phyloP scores from a whole-genome alignment of 495 filamentous ascomycete species.

The Penicillium robsamsonii region DNA sequence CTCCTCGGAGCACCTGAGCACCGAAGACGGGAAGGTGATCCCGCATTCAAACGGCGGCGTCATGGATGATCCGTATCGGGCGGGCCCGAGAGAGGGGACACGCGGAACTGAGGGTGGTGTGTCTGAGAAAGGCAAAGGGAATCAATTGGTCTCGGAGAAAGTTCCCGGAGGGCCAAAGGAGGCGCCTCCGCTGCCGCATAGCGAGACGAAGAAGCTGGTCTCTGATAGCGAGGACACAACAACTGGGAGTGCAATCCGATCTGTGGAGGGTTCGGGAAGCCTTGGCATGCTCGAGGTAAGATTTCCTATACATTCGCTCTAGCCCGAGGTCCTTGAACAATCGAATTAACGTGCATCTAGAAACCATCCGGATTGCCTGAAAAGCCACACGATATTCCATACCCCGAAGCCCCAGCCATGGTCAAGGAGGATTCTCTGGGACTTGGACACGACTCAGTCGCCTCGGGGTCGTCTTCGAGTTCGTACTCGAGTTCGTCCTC shows the following conservation, averaged over 20 bases:
- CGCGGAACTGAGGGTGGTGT: conserved; percentile 85
- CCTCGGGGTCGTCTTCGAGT: conserved; percentile 33
- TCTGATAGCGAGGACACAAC: conserved; percentile 38
- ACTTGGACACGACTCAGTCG: conserved; percentile 51
- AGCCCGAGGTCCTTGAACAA: conserved; percentile 15
- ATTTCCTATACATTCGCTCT: neutral
- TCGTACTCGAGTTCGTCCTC: conserved; percentile 11
- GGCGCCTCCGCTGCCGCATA: conserved; percentile 74
- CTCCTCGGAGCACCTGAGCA: conserved; percentile 37
- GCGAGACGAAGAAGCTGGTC: conserved; percentile 61
- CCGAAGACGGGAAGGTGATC: conserved; percentile 64
- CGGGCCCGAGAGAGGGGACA: conserved; percentile 75
- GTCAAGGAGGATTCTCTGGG: conserved; percentile 65
- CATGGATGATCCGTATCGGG: conserved; percentile 80
- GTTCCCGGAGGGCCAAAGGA: conserved; percentile 80
- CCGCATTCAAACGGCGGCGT: conserved; percentile 81
- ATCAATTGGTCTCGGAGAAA: conserved; percentile 66
- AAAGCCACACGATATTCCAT: conserved; percentile 75
- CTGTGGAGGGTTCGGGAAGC: conserved; percentile 34
- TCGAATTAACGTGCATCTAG: conserved; percentile 40
- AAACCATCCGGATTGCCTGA: conserved; percentile 80
- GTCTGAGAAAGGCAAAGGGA: conserved; percentile 75
- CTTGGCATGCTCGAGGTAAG: conserved; percentile 68
- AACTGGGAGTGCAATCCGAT: conserved; percentile 12
- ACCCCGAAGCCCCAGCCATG: conserved; percentile 65